Conservation (phyloP, 352 stramenopile species). For the Phytophthora quininea region DNA sequence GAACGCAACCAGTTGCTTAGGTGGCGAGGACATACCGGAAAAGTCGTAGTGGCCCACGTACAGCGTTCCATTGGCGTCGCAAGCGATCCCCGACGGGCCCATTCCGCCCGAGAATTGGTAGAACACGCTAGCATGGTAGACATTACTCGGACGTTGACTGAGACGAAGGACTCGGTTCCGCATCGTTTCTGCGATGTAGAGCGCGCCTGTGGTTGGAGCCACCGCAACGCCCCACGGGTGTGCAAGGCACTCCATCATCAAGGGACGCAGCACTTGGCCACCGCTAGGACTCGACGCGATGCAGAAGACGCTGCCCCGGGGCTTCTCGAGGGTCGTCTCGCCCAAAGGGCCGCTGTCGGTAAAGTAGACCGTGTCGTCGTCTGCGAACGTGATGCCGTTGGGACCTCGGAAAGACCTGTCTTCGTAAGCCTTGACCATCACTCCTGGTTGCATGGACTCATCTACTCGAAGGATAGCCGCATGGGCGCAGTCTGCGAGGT, state of each 20-base stretch:
- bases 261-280: conserved; percentile 73
- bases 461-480: conserved; percentile 76
- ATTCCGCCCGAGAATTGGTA: conserved; percentile 83
- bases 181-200: conserved; percentile 84
- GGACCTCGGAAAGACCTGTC: conserved; percentile 75
- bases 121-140: conserved; percentile 83
- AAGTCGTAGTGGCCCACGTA: conserved; percentile 90
- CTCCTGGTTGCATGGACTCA: conserved; percentile 54
- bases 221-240: conserved; percentile 77
- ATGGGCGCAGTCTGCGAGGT: conserved; percentile 77
- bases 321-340: conserved; percentile 85
- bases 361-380: conserved; percentile 79
- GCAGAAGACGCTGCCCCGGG: conserved; percentile 78
- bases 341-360: conserved; percentile 85
- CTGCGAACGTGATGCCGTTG: conserved; percentile 66
- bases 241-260: conserved; percentile 78
- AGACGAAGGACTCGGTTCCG: conserved; percentile 81
- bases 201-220: conserved; percentile 40
- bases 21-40: conserved; percentile 39
- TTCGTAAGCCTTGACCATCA: conserved; percentile 88
- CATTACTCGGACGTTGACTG: conserved; percentile 61
- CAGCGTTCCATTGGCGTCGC: conserved; percentile 57
- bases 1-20: no score
- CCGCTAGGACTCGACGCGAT: conserved; percentile 70
- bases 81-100: conserved; percentile 76